Percentiles rank a stretch among this genome's conserved stretches.
Evolutionary conservation across 768 basidiomycete genomes (phyloP).

Genomic region (Pholiota molesta): DNA sequence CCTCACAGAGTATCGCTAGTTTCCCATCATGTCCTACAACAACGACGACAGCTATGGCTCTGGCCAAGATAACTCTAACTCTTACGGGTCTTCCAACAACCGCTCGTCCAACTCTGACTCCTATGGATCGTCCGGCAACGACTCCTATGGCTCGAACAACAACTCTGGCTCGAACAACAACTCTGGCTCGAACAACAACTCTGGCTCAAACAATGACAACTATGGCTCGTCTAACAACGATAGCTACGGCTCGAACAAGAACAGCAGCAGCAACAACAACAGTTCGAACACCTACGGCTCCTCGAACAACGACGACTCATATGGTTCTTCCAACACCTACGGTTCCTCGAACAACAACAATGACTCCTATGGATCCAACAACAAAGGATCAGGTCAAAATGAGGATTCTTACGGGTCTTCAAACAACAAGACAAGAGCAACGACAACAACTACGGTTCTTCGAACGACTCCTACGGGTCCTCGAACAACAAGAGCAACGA

Average conservation of each 20-base stretch:
- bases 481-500: slow-evolving; percentile 12
- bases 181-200: not conserved
- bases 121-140: slow-evolving; percentile 16
- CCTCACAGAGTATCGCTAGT: not conserved
- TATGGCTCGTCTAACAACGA: not conserved
- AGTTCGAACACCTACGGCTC: too few species aligned
- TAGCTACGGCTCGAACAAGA: too few species aligned
- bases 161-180: slow-evolving; percentile 1
- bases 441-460: slow-evolving; percentile 17
- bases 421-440: slow-evolving; percentile 13
- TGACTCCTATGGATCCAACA: slow-evolving; percentile 21
- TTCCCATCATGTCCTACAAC: slow-evolving; percentile 28
- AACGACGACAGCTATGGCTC: slow-evolving; percentile 12
- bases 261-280: too few species aligned
- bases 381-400: slow-evolving; percentile 1
- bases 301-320: not conserved
- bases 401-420: slow-evolving; percentile 10
- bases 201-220: slow-evolving; percentile 9
- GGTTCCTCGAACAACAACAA: slow-evolving; percentile 8
- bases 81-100: slow-evolving; percentile 17
- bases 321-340: slow-evolving; percentile 4
- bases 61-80: slow-evolving; percentile 18
- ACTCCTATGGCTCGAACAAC: not conserved
- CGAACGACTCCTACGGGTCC: slow-evolving; percentile 14
- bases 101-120: slow-evolving; percentile 24